A percentile compares a stretch with the other conserved stretches of the same genome.
phyloP scores from a whole-genome alignment of 2,329 filamentous ascomycete species.

The Stagonosporopsis rhizophila region DNA sequence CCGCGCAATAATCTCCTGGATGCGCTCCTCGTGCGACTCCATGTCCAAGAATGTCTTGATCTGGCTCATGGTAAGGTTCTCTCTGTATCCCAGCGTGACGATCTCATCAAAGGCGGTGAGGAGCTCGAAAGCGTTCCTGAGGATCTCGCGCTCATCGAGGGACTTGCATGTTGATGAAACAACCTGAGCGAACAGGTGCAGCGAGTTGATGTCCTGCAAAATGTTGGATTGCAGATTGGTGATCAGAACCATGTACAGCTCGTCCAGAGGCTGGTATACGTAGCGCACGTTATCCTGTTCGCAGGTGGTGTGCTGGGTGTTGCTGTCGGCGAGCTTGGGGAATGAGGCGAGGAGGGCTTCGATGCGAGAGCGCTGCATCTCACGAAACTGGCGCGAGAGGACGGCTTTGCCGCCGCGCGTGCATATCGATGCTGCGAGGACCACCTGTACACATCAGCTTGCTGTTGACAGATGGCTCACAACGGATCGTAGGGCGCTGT shows the following conservation, averaged over 20 bases:
- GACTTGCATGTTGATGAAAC: constrained; percentile 96
- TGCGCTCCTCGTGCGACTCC: constrained; percentile 98
- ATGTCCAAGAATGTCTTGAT: constrained; percentile 99
- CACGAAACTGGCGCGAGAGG: constrained; percentile 95
- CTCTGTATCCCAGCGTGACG: constrained; percentile 91
- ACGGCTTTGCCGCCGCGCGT: constrained; percentile 98
- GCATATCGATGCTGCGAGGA: constrained; percentile 98
- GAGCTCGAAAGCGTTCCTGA: constrained; percentile 93
- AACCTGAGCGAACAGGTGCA: constrained; percentile 97
- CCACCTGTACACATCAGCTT: constrained; percentile 69
- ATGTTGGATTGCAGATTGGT: constrained; percentile 99
- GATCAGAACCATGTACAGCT: constrained; percentile 99
- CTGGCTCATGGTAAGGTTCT: constrained; percentile 94
- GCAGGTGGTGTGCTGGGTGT: constrained; percentile 96
- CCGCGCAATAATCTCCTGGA: constrained; percentile 76
- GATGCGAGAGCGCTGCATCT: constrained; percentile 95
- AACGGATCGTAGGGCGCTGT: constrained; percentile 3
- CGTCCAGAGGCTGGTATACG: constrained; percentile 97
- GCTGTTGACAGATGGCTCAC: constrained; percentile 15
- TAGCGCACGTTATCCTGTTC: constrained; percentile 99
- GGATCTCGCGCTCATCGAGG: constrained; percentile 92
- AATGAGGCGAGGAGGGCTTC: constrained; percentile 97
- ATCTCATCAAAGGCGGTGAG: constrained; percentile 97
- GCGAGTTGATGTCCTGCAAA: constrained; percentile 96
- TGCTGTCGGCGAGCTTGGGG: constrained; percentile 94